phyloP scores from a whole-genome alignment of 495 filamentous ascomycete genomes.

The Neurospora sublineolata region DNA sequence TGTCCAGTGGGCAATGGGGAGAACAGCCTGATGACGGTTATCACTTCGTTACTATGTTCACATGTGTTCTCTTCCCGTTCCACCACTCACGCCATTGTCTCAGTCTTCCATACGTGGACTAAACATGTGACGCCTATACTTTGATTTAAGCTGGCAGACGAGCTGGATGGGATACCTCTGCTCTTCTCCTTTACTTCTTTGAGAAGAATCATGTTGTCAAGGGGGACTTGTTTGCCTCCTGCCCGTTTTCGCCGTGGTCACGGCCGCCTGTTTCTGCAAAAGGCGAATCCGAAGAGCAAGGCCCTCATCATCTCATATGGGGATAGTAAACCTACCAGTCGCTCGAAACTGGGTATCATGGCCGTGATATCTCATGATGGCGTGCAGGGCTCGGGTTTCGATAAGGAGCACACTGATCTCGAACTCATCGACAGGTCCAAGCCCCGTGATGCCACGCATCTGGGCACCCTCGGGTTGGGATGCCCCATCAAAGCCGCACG shows the following conservation, averaged over 20 bases:
- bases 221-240: background rate
- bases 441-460: background rate
- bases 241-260: background rate
- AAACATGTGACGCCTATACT: too few relatives aligned
- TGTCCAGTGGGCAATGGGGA: background rate
- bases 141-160: too few relatives aligned
- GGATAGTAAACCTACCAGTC: background rate
- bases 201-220: background rate
- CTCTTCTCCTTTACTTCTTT: background rate
- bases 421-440: background rate
- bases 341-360: background rate
- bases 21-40: background rate
- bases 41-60: background rate
- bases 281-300: background rate
- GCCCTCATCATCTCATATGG: background rate
- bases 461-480: background rate
- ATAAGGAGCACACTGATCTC: background rate
- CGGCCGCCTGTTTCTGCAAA: background rate
- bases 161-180: background rate
- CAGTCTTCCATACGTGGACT: background rate
- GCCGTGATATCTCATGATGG: background rate
- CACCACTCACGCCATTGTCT: background rate
- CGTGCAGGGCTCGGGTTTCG: background rate
- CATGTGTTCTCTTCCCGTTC: background rate
- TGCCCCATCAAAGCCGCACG: background rate